Base-by-base conservation (phyloP, 2,329 filamentous ascomycete genomes). In the Fusarium tjaetaba region DNA sequence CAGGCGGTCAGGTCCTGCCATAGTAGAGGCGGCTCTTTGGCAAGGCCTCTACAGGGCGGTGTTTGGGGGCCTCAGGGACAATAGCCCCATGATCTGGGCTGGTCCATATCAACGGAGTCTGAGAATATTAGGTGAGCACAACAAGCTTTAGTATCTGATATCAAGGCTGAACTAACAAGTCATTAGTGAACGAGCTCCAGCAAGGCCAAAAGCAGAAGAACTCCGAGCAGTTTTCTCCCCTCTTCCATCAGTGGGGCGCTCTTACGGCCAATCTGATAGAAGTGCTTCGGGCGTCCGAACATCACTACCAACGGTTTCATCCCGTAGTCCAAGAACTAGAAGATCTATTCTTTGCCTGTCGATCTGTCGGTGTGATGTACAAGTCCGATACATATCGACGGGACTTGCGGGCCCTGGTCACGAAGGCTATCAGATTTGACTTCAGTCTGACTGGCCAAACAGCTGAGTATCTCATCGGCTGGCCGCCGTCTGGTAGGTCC, bases 11-110 rank as follows among this genome's bases (percentile, higher is more conserved):
- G 30, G 38, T 5, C 18, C 45, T 20, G 59, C 59, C 7, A 22
- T 61, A n/a, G 36, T 61, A 7, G 51, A 55, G 10, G 59, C 48
- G n/a, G 15, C 59, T 15, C 13, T 61, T 13, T 55, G 59, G 59
- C 7, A 22, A 4, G 38, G 30, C 13, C 48, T 24, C 20, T 28
- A 8, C 8, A 42, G 14, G 14, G 41, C 39, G 0, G 22, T 42
- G 9, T 42, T 42, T 42, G 41, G 41, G 22, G 41, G 41, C 14
- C 7, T 42, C 5, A 11, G 2, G 22, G 41, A 42, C 14, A n/a
- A 42, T 7, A n/a, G 41, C 3, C 41, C 41, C 22, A n/a, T 42
- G 41, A n/a, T 42, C 8, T n/a, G 41, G 41, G 41, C 41, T 42
- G 41, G 41, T 2, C 5, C 41, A 15, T n/a, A 42, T n/a, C 14